Evolutionary conservation across 2,329 filamentous ascomycete genomes (phyloP).

Genomic region (Aurifilum marmelostoma): DNA sequence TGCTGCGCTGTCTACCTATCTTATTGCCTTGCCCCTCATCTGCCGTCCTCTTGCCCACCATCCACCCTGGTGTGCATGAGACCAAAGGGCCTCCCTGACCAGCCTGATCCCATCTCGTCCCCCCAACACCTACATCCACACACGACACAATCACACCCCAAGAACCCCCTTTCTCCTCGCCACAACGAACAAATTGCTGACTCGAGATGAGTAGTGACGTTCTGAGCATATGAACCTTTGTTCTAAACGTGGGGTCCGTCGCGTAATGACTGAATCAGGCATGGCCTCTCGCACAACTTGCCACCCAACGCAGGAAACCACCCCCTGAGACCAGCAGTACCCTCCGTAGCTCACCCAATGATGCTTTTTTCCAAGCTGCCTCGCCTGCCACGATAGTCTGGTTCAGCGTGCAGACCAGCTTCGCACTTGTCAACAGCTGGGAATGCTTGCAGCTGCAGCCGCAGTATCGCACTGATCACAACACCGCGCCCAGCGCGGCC

Average conservation of each 20-base stretch:
- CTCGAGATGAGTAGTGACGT: not conserved
- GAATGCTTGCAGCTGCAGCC: conserved; percentile 8
- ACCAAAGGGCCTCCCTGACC: not conserved
- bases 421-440: conserved; percentile 11
- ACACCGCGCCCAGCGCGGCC: not conserved
- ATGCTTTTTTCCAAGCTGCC: not conserved
- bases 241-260: not conserved
- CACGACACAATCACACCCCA: not conserved
- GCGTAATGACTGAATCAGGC: not conserved
- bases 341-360: not conserved
- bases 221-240: not conserved
- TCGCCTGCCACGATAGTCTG: not conserved
- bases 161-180: not conserved
- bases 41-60: not conserved
- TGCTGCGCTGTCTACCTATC: conserved; percentile 5
- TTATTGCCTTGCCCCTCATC: not conserved
- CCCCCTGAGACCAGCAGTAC: not conserved
- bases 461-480: not conserved
- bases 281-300: not conserved
- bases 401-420: conserved; percentile 4
- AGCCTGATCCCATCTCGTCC: not conserved
- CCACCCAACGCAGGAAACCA: not conserved
- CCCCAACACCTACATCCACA: not conserved
- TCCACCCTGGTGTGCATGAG: not conserved
- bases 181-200: not conserved